These are phyloP conservation scores for Quercus bicolor DNA, from an alignment of 306 rosid species.

Conservation along the genomic window DNA sequence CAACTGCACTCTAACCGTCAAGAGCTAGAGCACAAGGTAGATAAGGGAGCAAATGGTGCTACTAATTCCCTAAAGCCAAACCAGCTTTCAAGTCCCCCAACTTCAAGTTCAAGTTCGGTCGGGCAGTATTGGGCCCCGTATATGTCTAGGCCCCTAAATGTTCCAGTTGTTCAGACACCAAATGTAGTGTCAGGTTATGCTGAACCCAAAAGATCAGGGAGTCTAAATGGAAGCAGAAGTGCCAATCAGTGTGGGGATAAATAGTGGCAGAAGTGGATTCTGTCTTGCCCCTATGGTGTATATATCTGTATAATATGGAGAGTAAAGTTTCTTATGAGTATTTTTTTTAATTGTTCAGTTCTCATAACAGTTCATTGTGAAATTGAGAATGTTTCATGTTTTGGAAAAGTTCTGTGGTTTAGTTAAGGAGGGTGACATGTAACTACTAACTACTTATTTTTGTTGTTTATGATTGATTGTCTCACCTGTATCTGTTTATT, in stretches of 20 bases:
- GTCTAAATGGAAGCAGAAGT: conserved; percentile 26
- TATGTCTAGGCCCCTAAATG: conserved; percentile 41
- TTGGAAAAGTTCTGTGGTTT: background rate
- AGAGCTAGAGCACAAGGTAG: conserved; percentile 44
- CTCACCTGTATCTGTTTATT: background rate
- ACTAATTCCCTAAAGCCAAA: conserved; percentile 28
- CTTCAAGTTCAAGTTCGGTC: conserved; percentile 33
- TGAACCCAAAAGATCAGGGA: conserved; percentile 9
- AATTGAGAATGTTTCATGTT: background rate
- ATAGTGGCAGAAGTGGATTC: background rate
- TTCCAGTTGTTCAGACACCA: conserved; percentile 31
- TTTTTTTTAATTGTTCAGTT: background rate
- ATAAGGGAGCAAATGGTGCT: background rate
- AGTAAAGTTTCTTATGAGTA: background rate
- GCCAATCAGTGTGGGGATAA: conserved; percentile 2
- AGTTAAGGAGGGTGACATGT: background rate
- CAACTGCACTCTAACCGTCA: conserved; percentile 33
- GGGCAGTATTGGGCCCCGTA: conserved; percentile 40
- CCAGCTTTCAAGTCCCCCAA: conserved; percentile 43
- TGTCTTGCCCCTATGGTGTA: background rate
- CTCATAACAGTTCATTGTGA: background rate
- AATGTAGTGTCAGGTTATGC: conserved; percentile 40
- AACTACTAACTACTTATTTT: background rate
- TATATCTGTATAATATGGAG: background rate
- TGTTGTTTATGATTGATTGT: background rate